Evolutionary conservation across 441 rosid species (phyloP).

Genomic region (Arabidopsis hybrid): DNA sequence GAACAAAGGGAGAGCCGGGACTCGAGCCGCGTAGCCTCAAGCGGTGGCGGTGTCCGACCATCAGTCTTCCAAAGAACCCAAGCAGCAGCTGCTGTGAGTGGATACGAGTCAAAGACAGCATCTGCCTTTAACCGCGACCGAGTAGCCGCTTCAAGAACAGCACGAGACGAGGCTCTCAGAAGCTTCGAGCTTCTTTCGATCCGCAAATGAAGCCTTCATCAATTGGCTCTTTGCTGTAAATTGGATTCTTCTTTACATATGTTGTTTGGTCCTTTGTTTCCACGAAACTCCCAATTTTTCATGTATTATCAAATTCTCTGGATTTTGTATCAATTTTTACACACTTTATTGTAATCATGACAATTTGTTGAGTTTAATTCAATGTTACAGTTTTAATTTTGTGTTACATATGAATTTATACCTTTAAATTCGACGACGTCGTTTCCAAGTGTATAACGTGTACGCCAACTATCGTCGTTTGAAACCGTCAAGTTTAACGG

Average conservation of each 20-base stretch:
- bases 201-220: constrained; percentile 55
- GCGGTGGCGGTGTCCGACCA: constrained; percentile 50
- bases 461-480: constrained; percentile 19
- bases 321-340: constrained; percentile 28
- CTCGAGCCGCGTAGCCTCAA: constrained; percentile 63
- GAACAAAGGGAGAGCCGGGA: constrained; percentile 66
- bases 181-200: constrained; percentile 88
- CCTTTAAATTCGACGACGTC: not conserved
- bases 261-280: constrained; percentile 31
- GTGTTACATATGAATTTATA: too few relatives aligned
- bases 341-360: constrained; percentile 27
- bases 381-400: too few relatives aligned
- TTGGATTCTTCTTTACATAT: constrained; percentile 32
- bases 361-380: constrained; percentile 8
- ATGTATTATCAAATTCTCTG: constrained; percentile 28
- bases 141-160: constrained; percentile 54
- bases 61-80: constrained; percentile 73
- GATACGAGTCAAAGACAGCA: constrained; percentile 59
- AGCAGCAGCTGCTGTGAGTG: constrained; percentile 49
- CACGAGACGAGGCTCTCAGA: constrained; percentile 78
- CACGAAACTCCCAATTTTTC: constrained; percentile 34
- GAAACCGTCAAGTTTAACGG: constrained; percentile 42
- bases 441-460: not conserved
- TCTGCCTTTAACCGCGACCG: constrained; percentile 55
- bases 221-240: constrained; percentile 25